Evolutionary conservation across 2,329 filamentous ascomycete species (phyloP), one percentile per base, ranked within the genome.

Genomic region (Byssochlamys sp.): DNA sequence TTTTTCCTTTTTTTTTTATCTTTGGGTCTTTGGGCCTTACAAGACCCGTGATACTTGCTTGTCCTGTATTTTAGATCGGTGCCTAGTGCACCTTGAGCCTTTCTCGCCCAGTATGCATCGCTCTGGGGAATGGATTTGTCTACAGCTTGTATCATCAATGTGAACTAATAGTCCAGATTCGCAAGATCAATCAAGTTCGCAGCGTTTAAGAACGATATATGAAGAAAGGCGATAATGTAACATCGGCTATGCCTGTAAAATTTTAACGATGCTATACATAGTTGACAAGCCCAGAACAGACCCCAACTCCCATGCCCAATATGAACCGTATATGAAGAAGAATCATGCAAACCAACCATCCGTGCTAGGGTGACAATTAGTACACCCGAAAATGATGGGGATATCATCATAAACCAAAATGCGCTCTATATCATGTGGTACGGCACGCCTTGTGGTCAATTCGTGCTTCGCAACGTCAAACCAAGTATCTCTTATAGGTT

Each of bases 401-500:
- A 72, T 62, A 11, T 66, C 66, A 53, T 71, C 65, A 67, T 68
- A 70, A 50, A 70, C 61, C 61, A 66, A 65, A 24, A 73, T 64
- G 33, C 64, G 63, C 55, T 73, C 71, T 57, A 67, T 63, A 54
- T 66, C 62, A 60, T 76, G 74, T 12, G 66, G 70, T 27, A 65
- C 55, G 10, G 67, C 66, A 24, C 62, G 58, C 52, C 73, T 63
- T 14, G 59, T 59, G 1, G 35, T 60, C 57, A 76, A 57, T 55
- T 74, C 72, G 28, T 64, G 59, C 10, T 59, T 63, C 5, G 70
- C 73, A 51, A 68, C 69, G 60, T 71, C 67, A 57, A 74, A 73
- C 73, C 73, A 76, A 52, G 76, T 68, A 55, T 75, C 73, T 35
- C 68, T 62, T 14, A 73, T 61, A 3, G 69, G 70, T 48, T 61